Evolutionary conservation across 1,139 yeast species (phyloP).

Genomic region (Hansenula lynferdii): DNA sequence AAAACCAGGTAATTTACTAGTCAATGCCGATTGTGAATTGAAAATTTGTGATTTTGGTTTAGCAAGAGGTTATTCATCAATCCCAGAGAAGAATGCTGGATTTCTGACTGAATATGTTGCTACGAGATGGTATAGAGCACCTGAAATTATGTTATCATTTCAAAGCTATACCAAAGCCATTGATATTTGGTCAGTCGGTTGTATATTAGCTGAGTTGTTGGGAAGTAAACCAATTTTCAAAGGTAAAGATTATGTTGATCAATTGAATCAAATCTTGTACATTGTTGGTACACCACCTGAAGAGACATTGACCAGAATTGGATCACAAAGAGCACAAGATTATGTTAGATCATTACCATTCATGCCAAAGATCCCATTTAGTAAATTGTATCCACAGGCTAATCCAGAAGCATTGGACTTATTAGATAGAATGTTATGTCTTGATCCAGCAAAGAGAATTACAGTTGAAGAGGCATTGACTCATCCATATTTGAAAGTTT

Average conservation of each 20-base stretch:
- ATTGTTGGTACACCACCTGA: constrained; percentile 90
- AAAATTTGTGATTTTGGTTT: constrained; percentile 96
- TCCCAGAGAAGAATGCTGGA: constrained; percentile 84
- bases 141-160: constrained; percentile 92
- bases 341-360: constrained; percentile 83
- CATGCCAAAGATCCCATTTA: constrained; percentile 79
- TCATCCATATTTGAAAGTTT: constrained; percentile 84
- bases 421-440: constrained; percentile 73
- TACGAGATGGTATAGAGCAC: constrained; percentile 97
- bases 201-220: constrained; percentile 87
- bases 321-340: constrained; percentile 87
- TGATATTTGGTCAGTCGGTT: constrained; percentile 97
- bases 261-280: constrained; percentile 79
- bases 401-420: constrained; percentile 85
- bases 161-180: constrained; percentile 94
- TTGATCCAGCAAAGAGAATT: constrained; percentile 84
- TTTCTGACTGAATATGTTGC: constrained; percentile 96
- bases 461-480: constrained; percentile 84
- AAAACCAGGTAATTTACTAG: constrained; percentile 89
- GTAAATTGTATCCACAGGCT: constrained; percentile 72
- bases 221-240: constrained; percentile 92
- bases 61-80: constrained; percentile 89
- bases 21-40: constrained; percentile 93
- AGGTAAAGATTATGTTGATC: constrained; percentile 96
- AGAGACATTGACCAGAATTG: constrained; percentile 75